Conservation (phyloP, 495 filamentous ascomycete species). For the Penicillium parvum region DNA sequence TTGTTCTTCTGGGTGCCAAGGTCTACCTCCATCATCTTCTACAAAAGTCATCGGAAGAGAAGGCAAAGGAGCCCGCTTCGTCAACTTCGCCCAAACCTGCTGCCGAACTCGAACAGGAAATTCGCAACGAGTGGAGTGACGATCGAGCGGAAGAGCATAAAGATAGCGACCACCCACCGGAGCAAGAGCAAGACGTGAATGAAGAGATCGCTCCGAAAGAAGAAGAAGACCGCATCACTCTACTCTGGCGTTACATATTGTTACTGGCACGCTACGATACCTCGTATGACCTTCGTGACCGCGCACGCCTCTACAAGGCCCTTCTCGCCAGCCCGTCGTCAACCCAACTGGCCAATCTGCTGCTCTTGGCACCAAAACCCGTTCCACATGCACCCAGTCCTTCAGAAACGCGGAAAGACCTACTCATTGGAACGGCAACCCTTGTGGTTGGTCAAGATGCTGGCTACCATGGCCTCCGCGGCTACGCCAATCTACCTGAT, state of each 20-base stretch:
- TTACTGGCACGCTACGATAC: slow-evolving; percentile 86
- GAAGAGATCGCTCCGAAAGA: slow-evolving; percentile 16
- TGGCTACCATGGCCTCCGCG: slow-evolving; percentile 62
- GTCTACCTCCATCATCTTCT: slow-evolving; percentile 83
- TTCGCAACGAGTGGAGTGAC: slow-evolving; percentile 41
- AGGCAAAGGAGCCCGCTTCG: slow-evolving; percentile 7
- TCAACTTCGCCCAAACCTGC: slow-evolving; percentile 5
- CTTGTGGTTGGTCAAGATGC: slow-evolving; percentile 75
- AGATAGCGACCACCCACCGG: slow-evolving; percentile 4
- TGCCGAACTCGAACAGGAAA: slow-evolving; percentile 15
- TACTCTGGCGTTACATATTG: slow-evolving; percentile 80
- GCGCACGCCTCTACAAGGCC: slow-evolving; percentile 79
- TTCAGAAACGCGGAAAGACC: slow-evolving; percentile 69
- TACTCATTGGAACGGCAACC: slow-evolving; percentile 75
- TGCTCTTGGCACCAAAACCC: slow-evolving; percentile 90
- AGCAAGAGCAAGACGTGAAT: slow-evolving; percentile 35
- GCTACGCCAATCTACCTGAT: slow-evolving; percentile 73
- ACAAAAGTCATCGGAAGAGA: slow-evolving; percentile 47
- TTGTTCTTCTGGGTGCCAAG: slow-evolving; percentile 87
- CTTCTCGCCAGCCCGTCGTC: slow-evolving; percentile 68
- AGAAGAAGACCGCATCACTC: slow-evolving; percentile 57
- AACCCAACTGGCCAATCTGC: slow-evolving; percentile 81
- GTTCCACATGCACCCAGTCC: slow-evolving; percentile 83
- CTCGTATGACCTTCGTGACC: slow-evolving; percentile 91
- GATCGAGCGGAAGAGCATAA: slow-evolving; percentile 30